Evolutionary conservation across 345 rosid species (phyloP).

Genomic region (Eucalyptus decipiens): DNA sequence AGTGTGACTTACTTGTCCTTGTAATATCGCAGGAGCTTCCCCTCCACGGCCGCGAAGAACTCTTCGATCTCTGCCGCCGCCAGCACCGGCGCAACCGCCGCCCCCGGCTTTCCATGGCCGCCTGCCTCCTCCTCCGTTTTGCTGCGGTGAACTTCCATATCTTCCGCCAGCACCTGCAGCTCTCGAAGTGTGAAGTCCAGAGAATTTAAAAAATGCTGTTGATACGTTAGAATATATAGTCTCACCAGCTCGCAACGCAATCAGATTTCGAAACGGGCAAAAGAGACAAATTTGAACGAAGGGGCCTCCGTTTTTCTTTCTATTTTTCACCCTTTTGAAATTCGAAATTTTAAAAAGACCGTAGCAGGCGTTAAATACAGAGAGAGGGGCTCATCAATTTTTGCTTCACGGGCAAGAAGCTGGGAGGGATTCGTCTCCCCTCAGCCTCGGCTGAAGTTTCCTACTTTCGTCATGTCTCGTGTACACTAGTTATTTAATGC

Average conservation of each 20-base stretch:
- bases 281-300: neutral
- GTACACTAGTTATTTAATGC: neutral
- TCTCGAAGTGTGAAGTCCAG: neutral
- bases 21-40: conserved; percentile 15
- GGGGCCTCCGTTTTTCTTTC: neutral
- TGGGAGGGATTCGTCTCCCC: neutral
- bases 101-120: neutral
- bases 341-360: neutral
- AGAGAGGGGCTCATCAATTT: neutral
- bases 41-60: conserved; percentile 45
- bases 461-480: neutral
- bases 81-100: neutral
- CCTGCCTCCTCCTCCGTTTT: neutral
- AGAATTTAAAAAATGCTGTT: neutral
- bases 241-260: neutral
- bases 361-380: neutral
- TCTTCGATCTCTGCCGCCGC: conserved; percentile 22
- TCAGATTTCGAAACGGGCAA: neutral
- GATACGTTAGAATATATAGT: neutral
- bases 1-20: conserved; percentile 30
- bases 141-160: neutral
- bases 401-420: neutral
- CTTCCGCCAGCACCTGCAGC: neutral
- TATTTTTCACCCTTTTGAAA: neutral
- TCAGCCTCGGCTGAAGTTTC: neutral